Base-by-base conservation (phyloP, 169 alveolate genomes). In the Plasmodium chabaudi region DNA sequence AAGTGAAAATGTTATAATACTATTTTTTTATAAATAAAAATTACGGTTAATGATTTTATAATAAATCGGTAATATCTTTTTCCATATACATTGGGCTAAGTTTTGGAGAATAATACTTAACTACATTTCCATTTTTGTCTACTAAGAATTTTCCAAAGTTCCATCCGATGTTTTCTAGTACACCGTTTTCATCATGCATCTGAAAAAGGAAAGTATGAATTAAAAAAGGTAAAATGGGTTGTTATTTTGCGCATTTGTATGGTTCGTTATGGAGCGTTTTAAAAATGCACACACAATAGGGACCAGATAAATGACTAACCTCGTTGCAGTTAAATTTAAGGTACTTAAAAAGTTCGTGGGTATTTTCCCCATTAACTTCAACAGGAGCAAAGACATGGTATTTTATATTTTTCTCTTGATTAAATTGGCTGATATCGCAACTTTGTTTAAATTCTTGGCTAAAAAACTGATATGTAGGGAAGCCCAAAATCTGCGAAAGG, bases 141-240 rank as follows among this genome's bases (percentile, higher is more conserved):
- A 75, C 68, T 75, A 75, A 21, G 49, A 75, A 75, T 61, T 75
- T 75, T 23, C 88, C 88, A 75, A 75, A 75, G 21, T 75, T 75
- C 88, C 88, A 75, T 27, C 88, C 88, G 49, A 75, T 75, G 65
- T 63, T 75, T 47, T 75, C 70, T 63, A 75, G 42, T 13, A 25
- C 34, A 12, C 88, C 88, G 25, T 75, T 27, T 55, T 15, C 39
- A 49, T 75, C 75, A 55, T 75, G 88, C 88, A 75, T 75, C 88
- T 75, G 27, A 19, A 23, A n/a, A 34, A 49, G 44, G 67, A 60
- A 27, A 46, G 34, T 21, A 44, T 17, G 21, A 23, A 10, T n/a
- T 13, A 55, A 15, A 46, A 46, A 69, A 68, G 42, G 55, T 55
- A 23, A 19, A 2, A 34, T 34, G 7, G 5, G 5, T 34, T 34